Base-by-base conservation (phyloP, 2,329 filamentous ascomycete species). In the Neobulgaria alba region DNA sequence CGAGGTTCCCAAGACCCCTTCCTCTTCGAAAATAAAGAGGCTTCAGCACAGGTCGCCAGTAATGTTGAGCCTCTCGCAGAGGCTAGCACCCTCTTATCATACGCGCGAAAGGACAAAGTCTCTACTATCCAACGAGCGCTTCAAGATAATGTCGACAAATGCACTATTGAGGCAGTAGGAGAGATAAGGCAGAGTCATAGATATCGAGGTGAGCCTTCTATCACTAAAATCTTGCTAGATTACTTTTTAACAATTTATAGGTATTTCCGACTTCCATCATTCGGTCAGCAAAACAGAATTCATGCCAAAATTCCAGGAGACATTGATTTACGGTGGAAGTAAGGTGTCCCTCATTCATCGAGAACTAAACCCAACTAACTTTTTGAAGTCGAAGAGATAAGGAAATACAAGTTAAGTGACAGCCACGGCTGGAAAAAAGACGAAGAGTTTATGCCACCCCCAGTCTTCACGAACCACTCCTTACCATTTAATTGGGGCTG, bases 221-320 rank as follows among this genome's bases (percentile, higher is more conserved):
- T 18, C 12, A 21, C 23, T 14, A 12, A 29, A 9, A 29, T 31
- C 16, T 8, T 18, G 33, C 8, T 59, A 42, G 9, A 35, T 12
- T 8, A 21, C 9, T 3, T 21, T 12, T 29, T 46, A 15, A 47
- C 26, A 16, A 18, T 42, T 21, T 39, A n/a, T 18, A 77, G 76
- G 74, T 21, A 71, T 94, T 49, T 82, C 87, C 7, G 90, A 96
- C 62, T 93, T 93, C 56, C 86, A 93, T 55, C 90, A 82, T 63
- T 78, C 85, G 16, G 79, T 82, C 37, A 71, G 71, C 10, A 71
- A 74, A 26, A 82, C 81, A 33, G 66, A 73, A 0, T 85, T 93
- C 59, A 77, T 88, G 54, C 71, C 72, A 21, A 76, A 79, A 44
- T 78, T 95, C 42, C 72, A 76, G 38, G 71, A 88, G 2, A 75